Evolutionary conservation across 1,139 yeast genomes (phyloP).

Genomic region (Torulaspora pretoriensis): DNA sequence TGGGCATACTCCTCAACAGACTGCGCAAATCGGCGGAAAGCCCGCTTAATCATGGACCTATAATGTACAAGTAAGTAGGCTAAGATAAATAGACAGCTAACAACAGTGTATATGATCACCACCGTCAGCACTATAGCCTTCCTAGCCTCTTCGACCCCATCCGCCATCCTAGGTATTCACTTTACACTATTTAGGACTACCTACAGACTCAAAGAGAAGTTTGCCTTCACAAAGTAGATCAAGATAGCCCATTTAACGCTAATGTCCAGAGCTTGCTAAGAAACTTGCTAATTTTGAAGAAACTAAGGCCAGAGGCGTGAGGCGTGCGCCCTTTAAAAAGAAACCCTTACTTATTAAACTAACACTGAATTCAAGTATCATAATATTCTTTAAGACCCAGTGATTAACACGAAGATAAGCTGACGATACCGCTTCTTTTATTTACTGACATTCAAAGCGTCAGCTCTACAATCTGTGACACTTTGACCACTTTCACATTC

Average conservation of each 20-base stretch:
- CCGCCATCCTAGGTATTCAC: background rate
- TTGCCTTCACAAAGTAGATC: too few species aligned
- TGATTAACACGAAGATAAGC: too few species aligned
- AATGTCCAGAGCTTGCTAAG: background rate
- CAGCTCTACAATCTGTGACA: background rate
- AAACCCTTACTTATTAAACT: background rate
- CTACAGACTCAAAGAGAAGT: too few species aligned
- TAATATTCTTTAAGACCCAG: background rate
- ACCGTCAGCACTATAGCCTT: background rate
- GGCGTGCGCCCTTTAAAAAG: background rate
- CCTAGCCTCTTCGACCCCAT: background rate
- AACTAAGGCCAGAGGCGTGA: background rate
- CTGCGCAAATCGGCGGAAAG: background rate
- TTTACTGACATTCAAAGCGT: background rate
- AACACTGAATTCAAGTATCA: background rate
- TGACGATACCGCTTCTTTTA: background rate
- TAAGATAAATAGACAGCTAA: background rate
- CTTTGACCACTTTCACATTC: background rate
- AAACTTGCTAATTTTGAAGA: background rate
- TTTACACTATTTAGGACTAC: background rate
- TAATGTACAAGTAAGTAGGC: conserved; percentile 1
- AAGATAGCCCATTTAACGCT: background rate
- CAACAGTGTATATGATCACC: background rate
- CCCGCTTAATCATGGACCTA: background rate
- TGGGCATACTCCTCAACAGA: background rate